Conservation (phyloP, 257 asterid species). For the Jasminum sambac region DNA sequence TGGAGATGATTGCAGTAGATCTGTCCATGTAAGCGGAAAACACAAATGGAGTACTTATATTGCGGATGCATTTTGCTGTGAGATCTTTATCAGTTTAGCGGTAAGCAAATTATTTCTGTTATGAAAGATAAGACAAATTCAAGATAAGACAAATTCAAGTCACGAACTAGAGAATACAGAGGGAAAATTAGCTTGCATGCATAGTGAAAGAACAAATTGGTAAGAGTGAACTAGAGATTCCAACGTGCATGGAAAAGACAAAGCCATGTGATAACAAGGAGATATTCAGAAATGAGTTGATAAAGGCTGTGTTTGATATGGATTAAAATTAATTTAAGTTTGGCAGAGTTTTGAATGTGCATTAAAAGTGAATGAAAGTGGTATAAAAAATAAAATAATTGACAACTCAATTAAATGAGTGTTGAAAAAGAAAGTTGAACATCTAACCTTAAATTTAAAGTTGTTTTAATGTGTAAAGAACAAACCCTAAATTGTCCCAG, state of each 20-base stretch:
- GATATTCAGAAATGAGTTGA: not conserved
- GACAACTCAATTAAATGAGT: too few species aligned
- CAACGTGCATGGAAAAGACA: not conserved
- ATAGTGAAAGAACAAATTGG: not conserved
- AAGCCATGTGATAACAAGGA: not conserved
- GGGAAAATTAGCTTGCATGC: not conserved
- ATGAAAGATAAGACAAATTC: too few species aligned
- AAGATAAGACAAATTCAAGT: not conserved
- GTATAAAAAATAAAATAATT: too few species aligned
- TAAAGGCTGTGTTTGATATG: too few species aligned
- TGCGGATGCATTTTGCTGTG: not conserved
- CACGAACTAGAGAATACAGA: not conserved
- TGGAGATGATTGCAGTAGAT: not conserved
- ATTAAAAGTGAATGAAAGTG: too few species aligned
- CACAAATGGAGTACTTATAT: not conserved
- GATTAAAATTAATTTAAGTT: too few species aligned
- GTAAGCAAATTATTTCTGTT: not conserved
- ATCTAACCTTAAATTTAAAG: too few species aligned
- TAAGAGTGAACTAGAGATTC: slow-evolving; percentile 6
- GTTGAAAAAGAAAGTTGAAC: too few species aligned
- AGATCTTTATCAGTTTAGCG: not conserved
- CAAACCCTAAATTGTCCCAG: not conserved
- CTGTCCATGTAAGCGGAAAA: not conserved
- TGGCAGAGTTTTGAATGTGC: too few species aligned
- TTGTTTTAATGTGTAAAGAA: too few species aligned